Conservation (phyloP, 805 yeast genomes). For the Teunomyces gatunensis region DNA sequence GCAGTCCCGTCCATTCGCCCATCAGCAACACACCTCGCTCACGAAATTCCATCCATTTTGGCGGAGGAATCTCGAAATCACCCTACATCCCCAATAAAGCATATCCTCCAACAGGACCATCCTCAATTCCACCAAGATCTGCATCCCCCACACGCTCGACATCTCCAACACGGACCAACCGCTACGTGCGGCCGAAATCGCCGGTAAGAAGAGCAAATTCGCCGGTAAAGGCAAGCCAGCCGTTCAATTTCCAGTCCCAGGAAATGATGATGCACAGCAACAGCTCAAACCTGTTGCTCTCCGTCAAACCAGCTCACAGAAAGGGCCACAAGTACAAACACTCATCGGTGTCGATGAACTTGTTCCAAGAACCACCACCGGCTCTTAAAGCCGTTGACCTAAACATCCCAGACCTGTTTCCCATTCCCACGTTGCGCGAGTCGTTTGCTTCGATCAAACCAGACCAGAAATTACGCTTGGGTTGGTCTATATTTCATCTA, state of each 20-base stretch:
- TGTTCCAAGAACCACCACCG: slow-evolving; percentile 87
- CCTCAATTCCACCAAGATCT: slow-evolving; percentile 15
- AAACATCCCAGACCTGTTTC: slow-evolving; percentile 60
- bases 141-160: slow-evolving; percentile 28
- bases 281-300: slow-evolving; percentile 22
- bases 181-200: slow-evolving; percentile 30
- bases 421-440: slow-evolving; percentile 71
- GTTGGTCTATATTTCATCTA: slow-evolving; percentile 60
- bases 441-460: slow-evolving; percentile 55
- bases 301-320: slow-evolving; percentile 63
- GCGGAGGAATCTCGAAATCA: slow-evolving; percentile 8
- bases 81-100: slow-evolving; percentile 16
- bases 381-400: slow-evolving; percentile 52
- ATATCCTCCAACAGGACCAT: slow-evolving; percentile 21
- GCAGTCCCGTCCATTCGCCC: slow-evolving; percentile 14
- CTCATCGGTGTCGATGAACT: slow-evolving; percentile 92
- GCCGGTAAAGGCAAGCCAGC: slow-evolving; percentile 33
- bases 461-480: slow-evolving; percentile 56
- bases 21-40: slow-evolving; percentile 17
- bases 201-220: slow-evolving; percentile 23
- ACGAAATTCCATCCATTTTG: slow-evolving; percentile 19
- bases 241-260: slow-evolving; percentile 67
- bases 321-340: slow-evolving; percentile 95
- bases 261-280: slow-evolving; percentile 33
- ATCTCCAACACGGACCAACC: slow-evolving; percentile 25